Conservation (phyloP, 208 protist genomes). For the Naegleria fowleri region DNA sequence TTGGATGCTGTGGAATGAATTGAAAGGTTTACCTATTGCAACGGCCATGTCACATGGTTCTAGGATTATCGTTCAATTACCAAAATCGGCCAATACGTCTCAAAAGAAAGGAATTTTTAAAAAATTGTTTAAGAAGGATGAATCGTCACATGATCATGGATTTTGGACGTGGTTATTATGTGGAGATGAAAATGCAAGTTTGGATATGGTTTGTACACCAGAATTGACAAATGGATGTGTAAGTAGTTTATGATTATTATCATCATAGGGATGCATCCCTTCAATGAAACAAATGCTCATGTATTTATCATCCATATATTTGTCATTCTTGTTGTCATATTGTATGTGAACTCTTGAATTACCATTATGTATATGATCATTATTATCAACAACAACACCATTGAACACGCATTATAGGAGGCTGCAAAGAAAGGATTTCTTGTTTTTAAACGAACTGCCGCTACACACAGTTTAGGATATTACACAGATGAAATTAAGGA, state of each 20-base stretch:
- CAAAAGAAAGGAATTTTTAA: not conserved
- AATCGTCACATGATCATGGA: not conserved
- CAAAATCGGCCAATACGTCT: not conserved
- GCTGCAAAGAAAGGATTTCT: slow-evolving; percentile 9
- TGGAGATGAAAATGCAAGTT: not conserved
- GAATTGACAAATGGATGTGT: not conserved
- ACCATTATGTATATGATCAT: no score
- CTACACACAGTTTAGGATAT: not conserved
- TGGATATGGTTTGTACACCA: not conserved
- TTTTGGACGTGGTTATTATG: slow-evolving; percentile 23
- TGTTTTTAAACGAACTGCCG: not conserved
- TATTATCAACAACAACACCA: no score
- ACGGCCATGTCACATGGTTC: not conserved
- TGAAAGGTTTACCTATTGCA: not conserved
- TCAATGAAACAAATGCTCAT: not conserved
- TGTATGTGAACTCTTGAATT: no score
- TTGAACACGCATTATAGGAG: not conserved
- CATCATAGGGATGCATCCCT: not conserved
- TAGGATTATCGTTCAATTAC: slow-evolving; percentile 11
- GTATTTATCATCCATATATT: no score
- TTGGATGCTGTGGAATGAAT: not conserved
- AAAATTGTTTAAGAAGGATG: not conserved
- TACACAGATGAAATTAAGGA: not conserved
- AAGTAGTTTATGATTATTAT: not conserved
- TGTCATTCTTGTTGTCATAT: no score